phyloP scores from a whole-genome alignment of 331 rosid genomes.

The Rhamnella rubrinervis region DNA sequence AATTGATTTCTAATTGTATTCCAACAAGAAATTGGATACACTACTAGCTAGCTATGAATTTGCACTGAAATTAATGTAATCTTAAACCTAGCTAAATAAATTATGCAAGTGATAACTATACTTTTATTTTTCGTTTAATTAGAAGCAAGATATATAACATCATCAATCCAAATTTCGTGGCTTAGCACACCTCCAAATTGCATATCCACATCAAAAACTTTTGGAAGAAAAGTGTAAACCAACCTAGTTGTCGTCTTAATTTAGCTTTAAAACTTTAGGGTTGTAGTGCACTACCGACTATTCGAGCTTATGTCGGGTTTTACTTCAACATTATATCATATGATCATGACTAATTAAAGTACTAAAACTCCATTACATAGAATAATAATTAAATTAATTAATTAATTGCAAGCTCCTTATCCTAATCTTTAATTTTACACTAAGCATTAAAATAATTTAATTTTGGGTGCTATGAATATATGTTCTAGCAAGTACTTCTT shows the following conservation, averaged over 20 bases:
- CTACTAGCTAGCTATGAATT: no score
- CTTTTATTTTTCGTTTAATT: no score
- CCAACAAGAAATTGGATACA: no score
- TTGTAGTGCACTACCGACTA: constrained; percentile 55
- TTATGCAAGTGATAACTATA: no score
- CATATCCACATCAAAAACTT: constrained; percentile 51
- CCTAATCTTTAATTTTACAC: constrained; percentile 18
- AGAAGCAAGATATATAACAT: not conserved
- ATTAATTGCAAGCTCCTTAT: not conserved
- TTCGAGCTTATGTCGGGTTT: constrained; percentile 21
- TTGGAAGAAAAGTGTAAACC: constrained; percentile 34
- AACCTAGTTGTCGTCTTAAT: constrained; percentile 40
- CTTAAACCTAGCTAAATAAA: no score
- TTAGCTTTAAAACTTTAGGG: constrained; percentile 25
- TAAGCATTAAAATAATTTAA: constrained; percentile 16
- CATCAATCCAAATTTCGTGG: not conserved
- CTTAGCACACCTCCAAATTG: not conserved
- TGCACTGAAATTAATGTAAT: no score
- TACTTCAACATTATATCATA: constrained; percentile 31
- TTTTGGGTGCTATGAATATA: constrained; percentile 15
- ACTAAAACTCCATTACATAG: constrained; percentile 7
- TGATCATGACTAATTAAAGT: constrained; percentile 8
- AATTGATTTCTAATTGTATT: no score
- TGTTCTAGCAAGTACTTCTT: constrained; percentile 25
- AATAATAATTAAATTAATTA: not conserved